A percentile compares a stretch with the other conserved stretches of the same genome.
Conservation (phyloP, 345 rosid genomes). For the Moricandia arvensis region DNA sequence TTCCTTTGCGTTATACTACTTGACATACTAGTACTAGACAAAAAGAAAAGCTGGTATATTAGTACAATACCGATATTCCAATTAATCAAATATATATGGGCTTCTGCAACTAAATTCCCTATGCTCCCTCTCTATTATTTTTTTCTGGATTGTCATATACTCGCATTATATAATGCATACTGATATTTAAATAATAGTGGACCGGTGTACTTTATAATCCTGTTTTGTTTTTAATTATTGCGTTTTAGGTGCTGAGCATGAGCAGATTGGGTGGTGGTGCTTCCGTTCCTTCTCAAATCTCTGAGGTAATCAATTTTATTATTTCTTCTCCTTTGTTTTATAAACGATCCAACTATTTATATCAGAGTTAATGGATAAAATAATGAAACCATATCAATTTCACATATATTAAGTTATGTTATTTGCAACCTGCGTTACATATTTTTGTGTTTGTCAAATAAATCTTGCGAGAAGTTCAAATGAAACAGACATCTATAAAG, state of each 20-base stretch:
- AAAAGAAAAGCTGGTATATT: slow-evolving; percentile 31
- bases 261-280: slow-evolving; percentile 92
- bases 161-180: not conserved
- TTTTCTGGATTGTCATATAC: slow-evolving; percentile 10
- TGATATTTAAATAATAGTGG: not conserved
- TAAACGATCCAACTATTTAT: not conserved
- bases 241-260: slow-evolving; percentile 83
- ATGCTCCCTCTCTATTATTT: slow-evolving; percentile 18
- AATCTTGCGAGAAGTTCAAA: not conserved
- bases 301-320: slow-evolving; percentile 57
- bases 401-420: not conserved
- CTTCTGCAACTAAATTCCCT: slow-evolving; percentile 34
- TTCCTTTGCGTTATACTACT: slow-evolving; percentile 15
- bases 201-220: not conserved
- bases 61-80: slow-evolving; percentile 6
- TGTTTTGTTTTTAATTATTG: slow-evolving; percentile 12
- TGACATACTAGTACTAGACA: slow-evolving; percentile 39
- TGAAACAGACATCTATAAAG: not conserved
- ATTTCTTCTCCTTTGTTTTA: not conserved
- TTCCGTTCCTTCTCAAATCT: slow-evolving; percentile 79
- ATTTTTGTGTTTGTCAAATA: not conserved
- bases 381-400: not conserved
- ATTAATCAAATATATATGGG: slow-evolving; percentile 31
- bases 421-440: not conserved
- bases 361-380: not conserved